These are phyloP conservation scores for Taiwanofungus camphoratus DNA, from an alignment of 1,284 basidiomycete genomes.

Conservation along the genomic window DNA sequence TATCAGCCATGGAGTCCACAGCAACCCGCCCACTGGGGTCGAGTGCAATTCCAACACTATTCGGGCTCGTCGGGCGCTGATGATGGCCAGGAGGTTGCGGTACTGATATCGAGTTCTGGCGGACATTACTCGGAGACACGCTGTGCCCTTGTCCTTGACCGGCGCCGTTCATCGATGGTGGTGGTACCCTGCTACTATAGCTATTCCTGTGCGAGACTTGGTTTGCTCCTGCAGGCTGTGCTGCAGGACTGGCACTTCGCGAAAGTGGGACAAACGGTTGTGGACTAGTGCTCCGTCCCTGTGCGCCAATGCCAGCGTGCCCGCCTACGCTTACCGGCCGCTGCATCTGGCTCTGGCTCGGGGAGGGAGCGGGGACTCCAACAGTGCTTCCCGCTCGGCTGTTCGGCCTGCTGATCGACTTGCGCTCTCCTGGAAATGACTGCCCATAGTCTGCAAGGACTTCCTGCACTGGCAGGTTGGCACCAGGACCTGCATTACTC, in stretches of 20 bases:
- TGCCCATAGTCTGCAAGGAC: slow-evolving; percentile 78
- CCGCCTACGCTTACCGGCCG: slow-evolving; percentile 57
- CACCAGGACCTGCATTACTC: slow-evolving; percentile 26
- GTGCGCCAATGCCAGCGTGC: slow-evolving; percentile 75
- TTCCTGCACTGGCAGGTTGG: slow-evolving; percentile 58
- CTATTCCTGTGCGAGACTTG: slow-evolving; percentile 18
- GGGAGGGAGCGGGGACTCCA: slow-evolving; percentile 13
- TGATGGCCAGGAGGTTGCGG: slow-evolving; percentile 20
- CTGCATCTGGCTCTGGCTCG: slow-evolving; percentile 24
- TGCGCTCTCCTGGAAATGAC: slow-evolving; percentile 82
- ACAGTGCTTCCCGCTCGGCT: slow-evolving; percentile 21
- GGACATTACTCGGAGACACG: slow-evolving; percentile 8
- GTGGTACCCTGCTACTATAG: slow-evolving; percentile 14
- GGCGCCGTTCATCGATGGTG: slow-evolving; percentile 15
- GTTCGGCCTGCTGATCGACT: slow-evolving; percentile 42
- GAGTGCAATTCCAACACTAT: slow-evolving; percentile 66
- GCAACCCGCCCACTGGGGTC: slow-evolving; percentile 75
- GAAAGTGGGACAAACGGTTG: slow-evolving; percentile 40
- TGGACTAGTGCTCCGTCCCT: slow-evolving; percentile 61
- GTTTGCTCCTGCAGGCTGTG: slow-evolving; percentile 6
- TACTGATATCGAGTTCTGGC: slow-evolving; percentile 22
- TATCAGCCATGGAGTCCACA: slow-evolving; percentile 74
- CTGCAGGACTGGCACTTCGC: slow-evolving; percentile 42
- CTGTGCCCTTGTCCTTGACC: slow-evolving; percentile 14
- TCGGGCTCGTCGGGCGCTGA: slow-evolving; percentile 33